Evolutionary conservation across 2,329 filamentous ascomycete genomes (phyloP), one percentile per base, ranked within the genome.

Genomic region (Diaporthe amygdali): DNA sequence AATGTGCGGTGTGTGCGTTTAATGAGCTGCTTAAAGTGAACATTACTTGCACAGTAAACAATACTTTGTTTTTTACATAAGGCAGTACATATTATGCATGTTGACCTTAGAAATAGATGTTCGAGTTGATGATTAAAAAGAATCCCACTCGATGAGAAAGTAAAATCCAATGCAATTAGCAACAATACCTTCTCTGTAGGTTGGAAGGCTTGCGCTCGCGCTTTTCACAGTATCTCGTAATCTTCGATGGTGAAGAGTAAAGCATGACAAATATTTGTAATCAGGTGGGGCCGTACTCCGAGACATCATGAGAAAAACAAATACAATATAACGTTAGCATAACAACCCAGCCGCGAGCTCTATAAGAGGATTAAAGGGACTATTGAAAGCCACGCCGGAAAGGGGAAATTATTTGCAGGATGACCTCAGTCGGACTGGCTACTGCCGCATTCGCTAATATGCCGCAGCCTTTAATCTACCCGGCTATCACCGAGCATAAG

Each of bases 401-500:
- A 14, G 17, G 27, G 14, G 20, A 5, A 9, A 32, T 10, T 5
- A 22, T 20, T 5, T 3, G 17, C 56, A 27, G 9, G 12, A 47
- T 63, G 56, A 9, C 41, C 10, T 22, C 49, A 39, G 14, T 27
- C n/a, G 34, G 68, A 7, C 39, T 47, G 27, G 56, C 56, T 9
- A 51, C 68, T n/a, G 47, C 68, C 49, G 49, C 66, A 22, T 47
- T 71, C 41, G 54, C 46, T 32, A 67, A 20, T n/a, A 59, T 71
- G 61, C 69, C 69, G 32, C 46, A 37, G 25, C 61, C 69, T 3
- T 15, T 67, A 10, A 37, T 67, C 2, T 52, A 67, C 46, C 61
- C 69, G 20, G 52, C 69, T 7, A 56, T 71, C n/a, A 67, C 63
- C 17, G 44, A 71, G 63, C 69, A 67, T 20, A 39, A 37, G 20